Percentiles rank a stretch among this genome's conserved stretches.
Evolutionary conservation across 2,329 filamentous ascomycete genomes (phyloP).

Genomic region (Rhexocercosporidium sp.): DNA sequence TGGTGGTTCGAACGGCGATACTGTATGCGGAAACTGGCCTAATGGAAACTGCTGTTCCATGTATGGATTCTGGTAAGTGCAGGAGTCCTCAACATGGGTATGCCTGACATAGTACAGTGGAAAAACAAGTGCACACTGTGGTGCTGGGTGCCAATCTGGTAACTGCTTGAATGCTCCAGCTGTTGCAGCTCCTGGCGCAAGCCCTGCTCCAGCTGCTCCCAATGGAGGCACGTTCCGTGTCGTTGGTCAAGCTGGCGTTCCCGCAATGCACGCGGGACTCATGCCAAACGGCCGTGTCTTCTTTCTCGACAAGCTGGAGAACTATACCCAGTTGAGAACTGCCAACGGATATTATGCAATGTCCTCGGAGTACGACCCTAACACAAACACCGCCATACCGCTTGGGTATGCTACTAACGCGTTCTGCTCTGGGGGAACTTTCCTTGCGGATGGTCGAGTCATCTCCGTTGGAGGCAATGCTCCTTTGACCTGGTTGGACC

Average conservation of each 20-base stretch:
- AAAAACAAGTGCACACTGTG: conserved; percentile 55
- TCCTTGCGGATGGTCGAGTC: conserved; percentile 61
- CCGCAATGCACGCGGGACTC: conserved; percentile 65
- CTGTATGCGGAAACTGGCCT: conserved; percentile 57
- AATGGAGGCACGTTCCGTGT: conserved; percentile 54
- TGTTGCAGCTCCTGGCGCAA: conserved; percentile 40
- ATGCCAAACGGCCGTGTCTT: conserved; percentile 63
- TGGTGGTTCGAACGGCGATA: conserved; percentile 53
- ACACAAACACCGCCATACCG: conserved; percentile 51
- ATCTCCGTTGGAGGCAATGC: conserved; percentile 63
- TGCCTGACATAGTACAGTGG: conserved; percentile 39
- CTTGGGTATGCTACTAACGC: conserved; percentile 61
- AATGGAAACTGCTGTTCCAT: conserved; percentile 60
- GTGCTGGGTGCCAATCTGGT: conserved; percentile 61
- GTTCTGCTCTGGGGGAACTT: conserved; percentile 65
- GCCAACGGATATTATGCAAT: conserved; percentile 61
- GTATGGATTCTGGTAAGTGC: conserved; percentile 57
- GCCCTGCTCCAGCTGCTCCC: conserved; percentile 50
- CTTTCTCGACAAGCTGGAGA: conserved; percentile 68
- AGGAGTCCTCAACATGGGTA: neutral
- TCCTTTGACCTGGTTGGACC: conserved; percentile 58
- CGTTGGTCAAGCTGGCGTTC: conserved; percentile 62
- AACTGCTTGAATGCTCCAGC: conserved; percentile 51
- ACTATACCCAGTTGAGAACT: conserved; percentile 62
- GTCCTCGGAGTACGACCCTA: conserved; percentile 63